A percentile compares a stretch with the other conserved stretches of the same genome.
phyloP scores from a whole-genome alignment of 2,329 filamentous ascomycete genomes.

The Dothideomycetes sp. region DNA sequence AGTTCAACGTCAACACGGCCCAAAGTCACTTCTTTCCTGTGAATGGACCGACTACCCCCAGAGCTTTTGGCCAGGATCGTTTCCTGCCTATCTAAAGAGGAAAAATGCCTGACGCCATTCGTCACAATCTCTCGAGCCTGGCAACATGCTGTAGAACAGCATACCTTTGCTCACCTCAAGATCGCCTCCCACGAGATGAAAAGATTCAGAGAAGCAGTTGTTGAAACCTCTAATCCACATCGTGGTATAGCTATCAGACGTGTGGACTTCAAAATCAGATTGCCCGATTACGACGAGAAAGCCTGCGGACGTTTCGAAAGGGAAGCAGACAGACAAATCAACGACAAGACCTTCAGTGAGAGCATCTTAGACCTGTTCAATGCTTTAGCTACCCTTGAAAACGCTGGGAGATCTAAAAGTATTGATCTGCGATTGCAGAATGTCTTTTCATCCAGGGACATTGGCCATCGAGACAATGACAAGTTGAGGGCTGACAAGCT shows the following conservation, averaged over 20 bases:
- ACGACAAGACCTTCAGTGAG: background rate
- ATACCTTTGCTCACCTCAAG: background rate
- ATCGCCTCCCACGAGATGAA: background rate
- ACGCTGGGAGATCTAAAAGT: background rate
- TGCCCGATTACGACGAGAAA: conserved; percentile 2
- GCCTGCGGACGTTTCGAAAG: conserved; percentile 6
- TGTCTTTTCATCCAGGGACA: conserved; percentile 1
- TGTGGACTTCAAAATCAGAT: background rate
- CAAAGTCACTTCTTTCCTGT: too few relatives aligned
- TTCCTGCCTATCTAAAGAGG: background rate
- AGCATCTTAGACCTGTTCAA: background rate
- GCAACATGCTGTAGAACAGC: background rate
- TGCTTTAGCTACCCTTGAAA: background rate
- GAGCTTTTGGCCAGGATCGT: background rate
- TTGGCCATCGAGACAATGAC: background rate
- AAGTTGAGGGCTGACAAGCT: background rate
- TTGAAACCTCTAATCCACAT: background rate
- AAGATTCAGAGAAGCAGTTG: background rate
- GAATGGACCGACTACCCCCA: background rate
- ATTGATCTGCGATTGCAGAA: background rate
- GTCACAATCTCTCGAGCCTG: conserved; percentile 7
- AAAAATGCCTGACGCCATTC: background rate
- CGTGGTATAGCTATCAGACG: background rate
- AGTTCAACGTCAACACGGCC: too few relatives aligned
- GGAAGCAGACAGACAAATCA: background rate